These are phyloP conservation scores for Annona squamosa DNA, from an alignment of 164 flowering plant genomes.

Conservation along the genomic window DNA sequence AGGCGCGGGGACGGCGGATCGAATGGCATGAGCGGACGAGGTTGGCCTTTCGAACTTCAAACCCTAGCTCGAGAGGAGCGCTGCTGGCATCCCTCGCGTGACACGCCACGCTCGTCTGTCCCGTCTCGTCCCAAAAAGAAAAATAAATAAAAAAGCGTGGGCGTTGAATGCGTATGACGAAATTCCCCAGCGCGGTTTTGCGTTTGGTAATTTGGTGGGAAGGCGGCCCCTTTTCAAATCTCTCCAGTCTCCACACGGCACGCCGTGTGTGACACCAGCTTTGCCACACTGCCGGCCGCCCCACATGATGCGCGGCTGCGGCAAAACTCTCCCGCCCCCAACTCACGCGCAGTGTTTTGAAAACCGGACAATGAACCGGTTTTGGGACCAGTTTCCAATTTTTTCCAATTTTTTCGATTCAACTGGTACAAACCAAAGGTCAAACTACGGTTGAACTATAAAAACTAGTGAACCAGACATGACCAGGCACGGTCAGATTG, in stretches of 20 bases:
- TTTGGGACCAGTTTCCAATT: not conserved
- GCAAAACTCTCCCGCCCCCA: too few relatives aligned
- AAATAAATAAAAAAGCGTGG: too few relatives aligned
- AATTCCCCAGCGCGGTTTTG: not conserved
- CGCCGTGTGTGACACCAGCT: not conserved
- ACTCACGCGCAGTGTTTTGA: too few relatives aligned
- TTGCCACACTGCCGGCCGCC: not conserved
- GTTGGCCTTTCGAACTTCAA: not conserved
- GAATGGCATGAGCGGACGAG: not conserved
- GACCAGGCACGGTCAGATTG: too few relatives aligned
- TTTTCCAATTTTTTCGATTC: not conserved
- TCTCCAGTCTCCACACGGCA: not conserved
- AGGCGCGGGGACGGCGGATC: not conserved
- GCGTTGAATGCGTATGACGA: constrained; percentile 6
- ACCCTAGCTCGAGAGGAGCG: not conserved
- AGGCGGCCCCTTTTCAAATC: constrained; percentile 10
- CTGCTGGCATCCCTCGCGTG: not conserved
- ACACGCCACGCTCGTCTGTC: not conserved
- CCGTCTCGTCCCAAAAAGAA: not conserved
- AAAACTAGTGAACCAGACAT: too few relatives aligned
- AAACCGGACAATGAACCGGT: too few relatives aligned
- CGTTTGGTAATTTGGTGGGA: not conserved
- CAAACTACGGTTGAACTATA: too few relatives aligned
- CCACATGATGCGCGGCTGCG: too few relatives aligned
- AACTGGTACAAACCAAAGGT: too few relatives aligned